phyloP scores from a whole-genome alignment of 495 filamentous ascomycete genomes.

The Aspergillus nanangensis region DNA sequence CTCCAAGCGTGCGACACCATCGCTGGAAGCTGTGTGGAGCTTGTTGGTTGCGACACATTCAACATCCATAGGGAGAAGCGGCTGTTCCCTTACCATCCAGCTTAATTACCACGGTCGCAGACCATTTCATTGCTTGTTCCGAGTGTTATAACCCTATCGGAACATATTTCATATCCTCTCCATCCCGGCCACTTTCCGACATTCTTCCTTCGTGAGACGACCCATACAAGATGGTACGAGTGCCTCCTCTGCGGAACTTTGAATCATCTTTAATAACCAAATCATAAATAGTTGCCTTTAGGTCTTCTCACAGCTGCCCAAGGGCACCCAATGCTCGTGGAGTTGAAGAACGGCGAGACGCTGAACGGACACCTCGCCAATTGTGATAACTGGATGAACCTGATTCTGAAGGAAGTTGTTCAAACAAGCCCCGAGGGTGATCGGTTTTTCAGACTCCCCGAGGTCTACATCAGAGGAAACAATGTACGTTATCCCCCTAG shows the following conservation, averaged over 20 bases:
- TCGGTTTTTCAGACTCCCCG: slow-evolving; percentile 82
- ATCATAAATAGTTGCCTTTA: slow-evolving; percentile 66
- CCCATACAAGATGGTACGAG: slow-evolving; percentile 11
- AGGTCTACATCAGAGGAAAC: slow-evolving; percentile 95
- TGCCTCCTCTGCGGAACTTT: not conserved
- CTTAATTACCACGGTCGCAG: not conserved
- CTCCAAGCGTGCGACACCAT: slow-evolving; percentile 17
- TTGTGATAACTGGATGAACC: slow-evolving; percentile 99
- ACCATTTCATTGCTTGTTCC: no score
- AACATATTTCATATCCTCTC: no score
- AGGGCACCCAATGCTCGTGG: slow-evolving; percentile 98
- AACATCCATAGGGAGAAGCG: not conserved
- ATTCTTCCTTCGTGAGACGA: no score
- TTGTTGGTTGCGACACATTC: slow-evolving; percentile 8
- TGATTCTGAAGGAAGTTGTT: slow-evolving; percentile 95
- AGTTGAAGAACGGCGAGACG: slow-evolving; percentile 98
- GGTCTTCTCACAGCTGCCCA: slow-evolving; percentile 92
- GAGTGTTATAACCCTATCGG: no score
- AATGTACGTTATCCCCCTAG: slow-evolving; percentile 84
- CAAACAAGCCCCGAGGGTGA: slow-evolving; percentile 95
- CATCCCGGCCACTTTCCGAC: no score
- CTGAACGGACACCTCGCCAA: slow-evolving; percentile 92
- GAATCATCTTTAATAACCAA: no score
- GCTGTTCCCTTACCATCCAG: not conserved
- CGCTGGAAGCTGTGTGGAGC: slow-evolving; percentile 30